These are phyloP conservation scores for Salix viminalis DNA, from an alignment of 345 rosid genomes.

Conservation along the genomic window DNA sequence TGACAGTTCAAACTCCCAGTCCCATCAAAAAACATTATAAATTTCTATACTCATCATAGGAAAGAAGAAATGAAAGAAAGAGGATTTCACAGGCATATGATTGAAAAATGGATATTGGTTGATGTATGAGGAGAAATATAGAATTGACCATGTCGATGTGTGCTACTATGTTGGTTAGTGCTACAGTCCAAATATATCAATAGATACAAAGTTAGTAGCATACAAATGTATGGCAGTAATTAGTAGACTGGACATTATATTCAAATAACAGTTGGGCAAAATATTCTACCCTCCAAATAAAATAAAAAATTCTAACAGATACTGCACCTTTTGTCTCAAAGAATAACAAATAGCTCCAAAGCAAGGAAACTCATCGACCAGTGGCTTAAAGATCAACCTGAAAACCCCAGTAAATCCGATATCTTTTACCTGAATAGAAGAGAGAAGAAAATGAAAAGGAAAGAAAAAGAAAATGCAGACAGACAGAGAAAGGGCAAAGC, in stretches of 20 bases:
- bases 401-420: conserved; percentile 97
- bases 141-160: background rate
- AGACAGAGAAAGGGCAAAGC: background rate
- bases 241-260: background rate
- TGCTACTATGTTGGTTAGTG: background rate
- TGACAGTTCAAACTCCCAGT: background rate
- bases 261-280: background rate
- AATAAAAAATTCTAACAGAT: conserved; percentile 1
- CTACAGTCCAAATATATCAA: background rate
- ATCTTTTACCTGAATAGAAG: conserved; percentile 72
- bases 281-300: background rate
- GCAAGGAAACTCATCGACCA: conserved; percentile 91
- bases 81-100: background rate
- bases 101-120: background rate
- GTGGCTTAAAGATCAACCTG: conserved; percentile 93
- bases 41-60: background rate
- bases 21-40: background rate
- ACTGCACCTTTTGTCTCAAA: conserved; percentile 72
- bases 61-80: background rate
- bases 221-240: background rate
- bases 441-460: background rate
- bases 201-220: background rate
- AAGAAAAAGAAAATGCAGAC: background rate
- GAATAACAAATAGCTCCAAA: conserved; percentile 96
- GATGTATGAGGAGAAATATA: background rate